A percentile compares a stretch with the other conserved stretches of the same genome.
phyloP scores from a whole-genome alignment of 1,139 yeast species.

The Suhomyces atakaporum region DNA sequence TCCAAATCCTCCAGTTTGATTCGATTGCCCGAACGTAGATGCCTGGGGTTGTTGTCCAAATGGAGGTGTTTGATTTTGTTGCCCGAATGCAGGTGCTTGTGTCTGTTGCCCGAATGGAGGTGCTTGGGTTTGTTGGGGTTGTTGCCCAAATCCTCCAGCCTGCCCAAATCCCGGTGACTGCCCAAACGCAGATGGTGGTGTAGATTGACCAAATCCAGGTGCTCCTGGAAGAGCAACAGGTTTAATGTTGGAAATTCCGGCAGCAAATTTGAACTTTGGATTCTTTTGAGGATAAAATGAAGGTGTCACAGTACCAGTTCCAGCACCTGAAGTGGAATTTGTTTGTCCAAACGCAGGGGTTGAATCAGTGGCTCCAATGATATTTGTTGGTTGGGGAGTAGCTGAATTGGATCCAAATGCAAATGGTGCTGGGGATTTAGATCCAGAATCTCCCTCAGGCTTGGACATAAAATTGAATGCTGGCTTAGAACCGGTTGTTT shows the following conservation, averaged over 20 bases:
- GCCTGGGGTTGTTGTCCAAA: no score
- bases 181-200: constrained; percentile 2
- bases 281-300: constrained; percentile 8
- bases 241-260: constrained; percentile 12
- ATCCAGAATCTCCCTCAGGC: background rate
- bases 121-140: no score
- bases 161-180: constrained; percentile 2
- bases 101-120: constrained; percentile 8
- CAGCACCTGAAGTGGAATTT: constrained; percentile 3
- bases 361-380: constrained; percentile 3
- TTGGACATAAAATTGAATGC: constrained; percentile 7
- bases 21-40: no score
- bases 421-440: constrained; percentile 9
- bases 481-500: constrained; percentile 4
- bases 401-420: constrained; percentile 15
- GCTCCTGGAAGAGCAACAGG: constrained; percentile 6
- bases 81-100: constrained; percentile 1
- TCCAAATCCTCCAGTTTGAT: no score
- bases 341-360: constrained; percentile 17
- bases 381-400: constrained; percentile 5
- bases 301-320: constrained; percentile 10
- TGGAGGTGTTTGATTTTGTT: constrained; percentile 2
- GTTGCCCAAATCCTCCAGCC: background rate
- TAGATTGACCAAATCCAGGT: constrained; percentile 8
- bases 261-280: constrained; percentile 16